Conservation (phyloP, 768 basidiomycete genomes). For the Lactarius pseudohatsudake region DNA sequence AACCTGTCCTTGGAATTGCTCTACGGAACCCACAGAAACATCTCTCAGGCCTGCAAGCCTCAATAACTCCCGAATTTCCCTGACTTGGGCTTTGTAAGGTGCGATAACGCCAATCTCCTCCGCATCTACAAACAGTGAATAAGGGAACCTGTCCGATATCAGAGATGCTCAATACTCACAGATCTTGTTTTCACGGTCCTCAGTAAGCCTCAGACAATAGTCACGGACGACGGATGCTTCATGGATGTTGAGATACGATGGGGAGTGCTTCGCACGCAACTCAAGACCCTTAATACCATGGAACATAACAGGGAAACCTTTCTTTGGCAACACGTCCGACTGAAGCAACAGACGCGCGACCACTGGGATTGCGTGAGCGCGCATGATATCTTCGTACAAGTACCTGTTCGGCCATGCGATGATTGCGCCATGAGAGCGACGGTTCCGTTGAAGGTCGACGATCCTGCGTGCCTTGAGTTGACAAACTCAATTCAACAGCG, state of each 20-base stretch:
- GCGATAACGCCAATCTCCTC: slow-evolving; percentile 42
- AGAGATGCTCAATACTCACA: slow-evolving; percentile 31
- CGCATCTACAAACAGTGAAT: slow-evolving; percentile 27
- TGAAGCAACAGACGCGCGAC: slow-evolving; percentile 33
- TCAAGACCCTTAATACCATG: slow-evolving; percentile 39
- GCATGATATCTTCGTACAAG: slow-evolving; percentile 40
- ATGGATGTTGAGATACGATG: slow-evolving; percentile 42
- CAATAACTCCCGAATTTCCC: slow-evolving; percentile 36
- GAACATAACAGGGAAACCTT: slow-evolving; percentile 38
- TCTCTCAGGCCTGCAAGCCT: slow-evolving; percentile 16
- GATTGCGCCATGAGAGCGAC: slow-evolving; percentile 40
- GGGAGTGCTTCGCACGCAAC: slow-evolving; percentile 37
- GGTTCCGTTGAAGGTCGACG: slow-evolving; percentile 23
- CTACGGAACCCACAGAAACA: slow-evolving; percentile 41
- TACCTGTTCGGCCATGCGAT: slow-evolving; percentile 54
- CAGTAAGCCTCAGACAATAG: slow-evolving; percentile 36
- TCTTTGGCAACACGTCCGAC: slow-evolving; percentile 34
- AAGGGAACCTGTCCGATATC: not conserved
- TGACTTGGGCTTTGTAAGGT: slow-evolving; percentile 42
- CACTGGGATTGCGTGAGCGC: slow-evolving; percentile 32
- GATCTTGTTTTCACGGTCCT: slow-evolving; percentile 34
- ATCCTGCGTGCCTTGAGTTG: slow-evolving; percentile 24
- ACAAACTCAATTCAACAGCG: not conserved
- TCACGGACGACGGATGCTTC: slow-evolving; percentile 39
- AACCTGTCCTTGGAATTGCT: slow-evolving; percentile 46